Evolutionary conservation across 2,329 filamentous ascomycete species (phyloP), one percentile per base, ranked within the genome.

Genomic region (Arthrinium puccinioides): DNA sequence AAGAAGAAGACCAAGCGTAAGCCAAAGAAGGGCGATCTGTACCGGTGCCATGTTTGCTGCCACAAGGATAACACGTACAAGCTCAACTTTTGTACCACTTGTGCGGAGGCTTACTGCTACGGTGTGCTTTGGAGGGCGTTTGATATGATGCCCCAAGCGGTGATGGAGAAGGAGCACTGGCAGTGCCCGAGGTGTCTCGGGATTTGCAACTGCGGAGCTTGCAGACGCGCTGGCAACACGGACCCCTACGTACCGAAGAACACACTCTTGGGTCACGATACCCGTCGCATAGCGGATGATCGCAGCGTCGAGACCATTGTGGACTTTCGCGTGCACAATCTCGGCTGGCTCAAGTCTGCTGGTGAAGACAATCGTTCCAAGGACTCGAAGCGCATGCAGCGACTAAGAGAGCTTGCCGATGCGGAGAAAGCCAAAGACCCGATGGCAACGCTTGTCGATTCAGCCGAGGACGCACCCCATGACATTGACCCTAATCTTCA

Each of bases 81-180:
- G 52, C 77, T 95, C 44, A 87, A 87, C 3, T 75, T 79, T 36
- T 98, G 92, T 60, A 80, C 79, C 0, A 80, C 72, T 8, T 97
- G 92, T 52, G 69, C 73, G 10, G 70, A 84, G 38, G 78, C 76
- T 1, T 98, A 94, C 56, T 97, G 92, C 58, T 98, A 94, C 54
- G 90, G 90, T n/a, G 84, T 84, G 13, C 70, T 98, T 2, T 97
- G 88, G 62, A 74, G 92, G 38, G 89, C 87, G 1, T 95, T 95
- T 53, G 90, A 97, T 56, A 76, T 88, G 56, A 84, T 87, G 74
- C 92, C 92, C 0, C 79, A 90, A 50, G 70, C 78, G 15, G 77
- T 89, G 1, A 82, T 96, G 73, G 81, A 94, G 54, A 73, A 86
- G 45, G 76, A 81, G 45, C 69, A 80, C 32, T 98, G 92, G 90